Evolutionary conservation across 2,329 filamentous ascomycete species (phyloP), one percentile per base, ranked within the genome.

Genomic region (Chaetomium strumarium): DNA sequence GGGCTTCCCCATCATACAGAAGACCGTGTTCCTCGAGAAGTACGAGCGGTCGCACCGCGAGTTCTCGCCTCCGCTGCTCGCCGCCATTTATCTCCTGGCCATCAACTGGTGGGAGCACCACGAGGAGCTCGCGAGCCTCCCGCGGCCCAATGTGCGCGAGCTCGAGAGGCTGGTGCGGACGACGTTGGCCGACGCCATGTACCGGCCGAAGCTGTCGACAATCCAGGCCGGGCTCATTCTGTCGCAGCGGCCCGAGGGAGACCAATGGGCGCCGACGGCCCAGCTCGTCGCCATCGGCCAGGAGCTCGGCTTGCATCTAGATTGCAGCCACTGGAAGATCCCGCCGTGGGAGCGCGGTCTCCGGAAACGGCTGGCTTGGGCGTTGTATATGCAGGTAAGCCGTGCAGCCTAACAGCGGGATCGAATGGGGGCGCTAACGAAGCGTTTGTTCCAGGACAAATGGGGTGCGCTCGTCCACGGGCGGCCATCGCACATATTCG

Each of bases 381-480:
- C 88, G 2, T 70, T 95, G 46, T 95, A 93, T 46, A 58, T 59
- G 57, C 57, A 59, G 57, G 57, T 59, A 24, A 38, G 55, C 47
- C 24, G 14, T 29, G 20, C 16, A 5, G 29, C 8, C 9, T 13
- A n/a, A n/a, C 34, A 8, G 13, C 2, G 13, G 16, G 34, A 37
- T 8, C 14, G 14, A 24, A 7, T 7, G 12, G 10, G n/a, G 29
- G 9, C 45, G 4, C 39, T 55, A 29, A 47, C 34, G n/a, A 17
- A 19, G 37, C 38, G 67, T 92, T 95, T 39, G 2, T 5, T n/a
- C 85, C 90, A 96, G 70, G 91, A 96, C 59, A 70, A 79, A 68
- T 95, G 90, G 90, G 88, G 87, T 14, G 85, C 90, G 2, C 75
- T 95, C 17, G 84, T 93, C 20, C 88, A 95, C 63, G 90, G 90